Base-by-base conservation (phyloP, 805 yeast species). In the Candida hispaniensis region DNA sequence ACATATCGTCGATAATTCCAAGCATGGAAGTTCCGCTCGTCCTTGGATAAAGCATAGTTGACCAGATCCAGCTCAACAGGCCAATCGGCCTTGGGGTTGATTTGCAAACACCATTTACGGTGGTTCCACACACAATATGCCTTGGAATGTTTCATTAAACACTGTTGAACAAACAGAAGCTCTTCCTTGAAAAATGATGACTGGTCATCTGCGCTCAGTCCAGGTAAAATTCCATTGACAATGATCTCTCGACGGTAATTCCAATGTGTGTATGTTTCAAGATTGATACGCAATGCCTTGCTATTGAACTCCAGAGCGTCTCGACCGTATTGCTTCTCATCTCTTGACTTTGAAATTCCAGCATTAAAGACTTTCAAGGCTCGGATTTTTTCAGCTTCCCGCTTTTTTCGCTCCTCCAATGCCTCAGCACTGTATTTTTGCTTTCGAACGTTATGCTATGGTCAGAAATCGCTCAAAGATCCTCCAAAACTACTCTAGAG, bases 81-180 rank as follows among this genome's bases (percentile, higher is more conserved):
- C 91, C 93, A 83, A 36, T 75, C 58, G 7, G 77, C 71, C 0
- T 50, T 46, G 2, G 66, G 63, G 19, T 71, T 69, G 12, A 61
- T 51, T 20, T 69, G 65, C 23, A 88, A 56, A 26, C 79, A 68
- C 97, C 98, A 91, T 7, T 69, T 59, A 21, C 98, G 64, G 52
- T 91, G 96, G 47, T 76, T 79, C 96, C 97, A 91, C 8, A 91
- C 75, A 95, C 97, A 91, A 51, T 91, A 91, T 24, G 86, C 82
- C 53, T 91, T 91, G 1, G 98, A 97, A 45, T 58, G 75, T 39
- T 64, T 56, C 38, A 69, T 69, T 46, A 91, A 56, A 44, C 73
- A 69, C 0, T 52, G 55, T 59, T 76, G 62, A 2, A 75, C 64
- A 49, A 81, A 73, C 14, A 56, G 44, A 27, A 91, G 60, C 44